These are phyloP conservation scores for Bathelium albidoporum DNA, from an alignment of 495 filamentous ascomycete species.

Conservation along the genomic window DNA sequence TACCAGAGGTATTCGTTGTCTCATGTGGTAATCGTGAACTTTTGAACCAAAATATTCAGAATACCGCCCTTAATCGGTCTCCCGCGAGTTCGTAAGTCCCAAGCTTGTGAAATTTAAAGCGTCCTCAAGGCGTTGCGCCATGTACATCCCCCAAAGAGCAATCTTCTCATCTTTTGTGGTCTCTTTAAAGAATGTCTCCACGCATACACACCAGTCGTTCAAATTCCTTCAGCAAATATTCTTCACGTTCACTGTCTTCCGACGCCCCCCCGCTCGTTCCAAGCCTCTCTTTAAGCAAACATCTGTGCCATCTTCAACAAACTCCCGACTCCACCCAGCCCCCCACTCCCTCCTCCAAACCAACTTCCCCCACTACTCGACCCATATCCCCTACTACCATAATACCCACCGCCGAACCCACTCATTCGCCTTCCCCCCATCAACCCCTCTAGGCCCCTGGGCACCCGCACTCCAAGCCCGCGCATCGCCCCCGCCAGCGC, in stretches of 20 bases:
- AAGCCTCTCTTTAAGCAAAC: conserved; percentile 25
- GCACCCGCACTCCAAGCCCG: conserved; percentile 66
- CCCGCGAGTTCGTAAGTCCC: too few relatives aligned
- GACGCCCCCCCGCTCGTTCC: too few relatives aligned
- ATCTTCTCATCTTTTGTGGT: too few relatives aligned
- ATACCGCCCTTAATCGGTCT: not conserved
- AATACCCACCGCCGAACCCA: conserved; percentile 20
- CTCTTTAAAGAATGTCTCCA: too few relatives aligned
- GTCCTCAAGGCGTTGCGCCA: too few relatives aligned
- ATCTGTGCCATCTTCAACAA: conserved; percentile 27
- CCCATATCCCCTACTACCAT: conserved; percentile 28
- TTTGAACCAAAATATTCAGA: not conserved
- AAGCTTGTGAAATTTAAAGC: too few relatives aligned
- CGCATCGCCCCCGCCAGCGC: conserved; percentile 60
- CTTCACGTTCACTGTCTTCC: too few relatives aligned
- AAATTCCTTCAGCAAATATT: too few relatives aligned
- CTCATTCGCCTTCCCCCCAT: conserved; percentile 33
- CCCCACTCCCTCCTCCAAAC: conserved; percentile 12
- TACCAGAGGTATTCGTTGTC: not conserved
- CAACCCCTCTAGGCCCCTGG: conserved; percentile 44
- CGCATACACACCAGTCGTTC: too few relatives aligned
- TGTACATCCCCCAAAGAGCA: too few relatives aligned
- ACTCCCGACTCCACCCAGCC: conserved; percentile 25
- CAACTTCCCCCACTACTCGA: conserved; percentile 11
- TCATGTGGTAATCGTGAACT: not conserved